phyloP scores from a whole-genome alignment of 2,329 filamentous ascomycete genomes.

The Trichoderma brevicompactum region DNA sequence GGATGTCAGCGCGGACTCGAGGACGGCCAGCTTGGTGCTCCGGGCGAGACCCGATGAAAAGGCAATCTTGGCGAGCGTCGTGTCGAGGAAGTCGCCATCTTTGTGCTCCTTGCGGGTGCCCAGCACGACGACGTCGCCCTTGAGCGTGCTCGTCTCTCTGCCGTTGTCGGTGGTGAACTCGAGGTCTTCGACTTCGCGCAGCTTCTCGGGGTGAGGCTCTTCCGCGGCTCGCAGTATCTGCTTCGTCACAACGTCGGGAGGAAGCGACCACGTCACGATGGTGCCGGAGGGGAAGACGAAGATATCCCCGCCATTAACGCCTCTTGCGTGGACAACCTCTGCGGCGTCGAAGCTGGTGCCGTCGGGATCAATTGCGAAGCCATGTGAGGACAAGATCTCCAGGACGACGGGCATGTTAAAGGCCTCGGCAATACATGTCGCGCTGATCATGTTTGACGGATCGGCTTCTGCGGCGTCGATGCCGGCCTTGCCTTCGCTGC shows the following conservation, averaged over 20 bases:
- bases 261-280: conserved; percentile 88
- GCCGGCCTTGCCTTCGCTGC: conserved; percentile 40
- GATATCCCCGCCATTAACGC: conserved; percentile 74
- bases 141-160: conserved; percentile 75
- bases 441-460: conserved; percentile 55
- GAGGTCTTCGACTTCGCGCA: conserved; percentile 84
- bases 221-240: conserved; percentile 77
- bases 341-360: conserved; percentile 62
- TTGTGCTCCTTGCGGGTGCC: conserved; percentile 68
- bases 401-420: conserved; percentile 67
- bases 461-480: conserved; percentile 40
- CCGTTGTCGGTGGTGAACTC: conserved; percentile 79
- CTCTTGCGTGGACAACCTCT: conserved; percentile 66
- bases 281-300: conserved; percentile 97
- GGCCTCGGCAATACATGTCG: conserved; percentile 65
- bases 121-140: conserved; percentile 85
- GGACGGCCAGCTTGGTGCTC: conserved; percentile 89
- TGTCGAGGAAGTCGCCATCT: conserved; percentile 55
- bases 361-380: conserved; percentile 66
- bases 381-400: conserved; percentile 61
- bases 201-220: conserved; percentile 68
- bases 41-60: conserved; percentile 93
- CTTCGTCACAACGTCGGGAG: conserved; percentile 73
- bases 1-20: conserved; percentile 78
- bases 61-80: conserved; percentile 87